phyloP scores from a whole-genome alignment of 2,329 filamentous ascomycete genomes.

The Colletotrichum nymphaeae region DNA sequence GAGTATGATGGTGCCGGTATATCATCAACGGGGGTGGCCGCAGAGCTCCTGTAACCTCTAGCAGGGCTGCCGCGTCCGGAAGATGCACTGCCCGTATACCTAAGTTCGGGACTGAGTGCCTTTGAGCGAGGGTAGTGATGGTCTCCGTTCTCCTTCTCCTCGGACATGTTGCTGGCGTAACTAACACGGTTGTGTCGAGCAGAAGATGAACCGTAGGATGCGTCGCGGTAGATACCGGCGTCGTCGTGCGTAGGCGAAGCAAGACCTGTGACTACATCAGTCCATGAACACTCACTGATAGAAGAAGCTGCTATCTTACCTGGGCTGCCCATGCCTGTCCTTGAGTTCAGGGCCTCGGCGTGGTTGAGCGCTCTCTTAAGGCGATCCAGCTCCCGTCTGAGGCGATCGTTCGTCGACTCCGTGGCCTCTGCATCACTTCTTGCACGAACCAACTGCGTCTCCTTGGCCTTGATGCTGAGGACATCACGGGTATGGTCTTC shows the following conservation, averaged over 20 bases:
- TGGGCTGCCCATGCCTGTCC: slow-evolving; percentile 42
- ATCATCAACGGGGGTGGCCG: slow-evolving; percentile 35
- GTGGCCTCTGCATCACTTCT: slow-evolving; percentile 90
- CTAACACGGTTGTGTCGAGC: slow-evolving; percentile 66
- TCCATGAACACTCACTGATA: not conserved
- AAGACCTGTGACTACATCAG: slow-evolving; percentile 45
- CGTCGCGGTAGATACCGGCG: slow-evolving; percentile 68
- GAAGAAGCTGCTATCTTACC: slow-evolving; percentile 18
- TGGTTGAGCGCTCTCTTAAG: slow-evolving; percentile 86
- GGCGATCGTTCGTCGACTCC: slow-evolving; percentile 85
- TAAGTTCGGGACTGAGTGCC: slow-evolving; percentile 63
- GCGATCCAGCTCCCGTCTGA: slow-evolving; percentile 89
- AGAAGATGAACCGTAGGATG: slow-evolving; percentile 43
- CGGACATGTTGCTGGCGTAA: slow-evolving; percentile 73
- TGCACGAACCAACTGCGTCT: slow-evolving; percentile 94
- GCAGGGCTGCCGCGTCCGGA: slow-evolving; percentile 71
- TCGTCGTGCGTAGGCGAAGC: slow-evolving; percentile 69
- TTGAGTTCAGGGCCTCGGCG: slow-evolving; percentile 62
- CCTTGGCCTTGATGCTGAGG: slow-evolving; percentile 96
- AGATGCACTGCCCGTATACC: slow-evolving; percentile 62
- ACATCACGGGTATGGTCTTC: slow-evolving; percentile 97
- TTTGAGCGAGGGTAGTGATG: slow-evolving; percentile 60
- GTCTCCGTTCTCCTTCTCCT: slow-evolving; percentile 82
- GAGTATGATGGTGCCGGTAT: slow-evolving; percentile 15
- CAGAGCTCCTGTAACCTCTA: slow-evolving; percentile 59